Evolutionary conservation across 2,329 filamentous ascomycete species (phyloP), one percentile per base, ranked within the genome.

Genomic region (Escovopsis sp.): DNA sequence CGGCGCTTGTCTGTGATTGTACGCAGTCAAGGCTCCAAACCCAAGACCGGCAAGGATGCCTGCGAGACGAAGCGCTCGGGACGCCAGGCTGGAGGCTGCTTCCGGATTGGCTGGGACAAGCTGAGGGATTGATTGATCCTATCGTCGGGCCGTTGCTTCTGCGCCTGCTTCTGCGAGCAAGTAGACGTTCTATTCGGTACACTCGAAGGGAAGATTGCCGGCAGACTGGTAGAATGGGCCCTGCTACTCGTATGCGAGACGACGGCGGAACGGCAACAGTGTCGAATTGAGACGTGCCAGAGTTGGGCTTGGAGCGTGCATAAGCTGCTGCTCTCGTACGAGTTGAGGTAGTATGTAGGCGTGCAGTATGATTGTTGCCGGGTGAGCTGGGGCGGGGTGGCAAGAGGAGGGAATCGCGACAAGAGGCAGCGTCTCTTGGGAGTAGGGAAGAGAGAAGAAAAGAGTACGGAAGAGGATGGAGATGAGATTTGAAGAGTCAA

Each of bases 31-130:
- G 55, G 72, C 73, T 55, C 72, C 68, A 46, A 77, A 59, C 58
- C 73, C 74, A 48, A 78, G 67, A 64, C 74, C 73, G 49, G 74
- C 62, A 60, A 68, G 67, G 54, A 78, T 66, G 62, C 72, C 71
- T 50, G 65, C 63, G 45, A 68, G 62, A 57, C 72, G 67, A 47
- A 77, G 53, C 39, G 68, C 69, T 59, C 72, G 67, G 57, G 67
- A 73, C 61, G 73, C 73, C 72, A 76, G 63, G 47, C 41, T 74
- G 67, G 57, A 52, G 45, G 55, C 47, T 54, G 40, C 42, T 18
- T 10, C 19, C 28, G 26, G 38, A 32, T 38, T 41, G 41, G 26
- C 43, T 36, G 32, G 39, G 40, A 39, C 34, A 40, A 40, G n/a
- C 18, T 12, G 39, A 15, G 39, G 36, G 18, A 33, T 30, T 15